Evolutionary conservation across 768 basidiomycete genomes (phyloP), one percentile per base, ranked within the genome.

Genomic region (Flagelloscypha sp.): DNA sequence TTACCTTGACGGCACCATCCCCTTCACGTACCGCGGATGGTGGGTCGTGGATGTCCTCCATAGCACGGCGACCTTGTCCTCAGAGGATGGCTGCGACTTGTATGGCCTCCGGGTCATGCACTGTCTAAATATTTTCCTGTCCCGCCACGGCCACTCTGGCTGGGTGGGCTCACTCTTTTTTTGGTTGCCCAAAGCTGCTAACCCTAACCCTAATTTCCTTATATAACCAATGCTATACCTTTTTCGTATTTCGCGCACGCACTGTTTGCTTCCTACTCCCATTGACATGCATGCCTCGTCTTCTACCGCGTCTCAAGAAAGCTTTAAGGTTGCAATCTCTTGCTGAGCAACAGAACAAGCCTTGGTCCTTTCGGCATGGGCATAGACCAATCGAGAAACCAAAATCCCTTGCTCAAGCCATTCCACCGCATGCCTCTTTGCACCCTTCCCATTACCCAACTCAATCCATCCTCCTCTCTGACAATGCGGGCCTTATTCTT

Each of bases 41-140:
- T 71, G 72, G 76, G 70, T 63, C 46, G 57, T 65, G 54, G 66
- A 66, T 57, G 62, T 49, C 57, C 66, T 68, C 59, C 74, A 76
- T 76, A 74, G 74, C 74, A 76, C 72, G 74, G 75, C 74, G 74
- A 76, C 75, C 71, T 48, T 77, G 74, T 76, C 75, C 75, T 57
- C 68, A 76, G 72, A 68, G 72, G 65, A 65, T 60, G 50, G 57
- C 50, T 50, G 48, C 51, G 66, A 68, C 54, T 76, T 76, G 74
- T 77, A 68, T 79, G 73, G 57, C 72, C 72, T 72, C 70, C 64
- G 75, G 77, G 66, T 67, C 73, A 78, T 77, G 79, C 76, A 81
- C 70, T 69, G 75, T 79, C 76, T 66, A 47, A 79, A 80, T 80
- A 80, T 81, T 81, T 81, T 68, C 76, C 78, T 59, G 76, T 79